Percentiles rank a stretch among this genome's conserved stretches.
Evolutionary conservation across 2,329 filamentous ascomycete genomes (phyloP).

Genomic region (Arthrinium phaeospermum): DNA sequence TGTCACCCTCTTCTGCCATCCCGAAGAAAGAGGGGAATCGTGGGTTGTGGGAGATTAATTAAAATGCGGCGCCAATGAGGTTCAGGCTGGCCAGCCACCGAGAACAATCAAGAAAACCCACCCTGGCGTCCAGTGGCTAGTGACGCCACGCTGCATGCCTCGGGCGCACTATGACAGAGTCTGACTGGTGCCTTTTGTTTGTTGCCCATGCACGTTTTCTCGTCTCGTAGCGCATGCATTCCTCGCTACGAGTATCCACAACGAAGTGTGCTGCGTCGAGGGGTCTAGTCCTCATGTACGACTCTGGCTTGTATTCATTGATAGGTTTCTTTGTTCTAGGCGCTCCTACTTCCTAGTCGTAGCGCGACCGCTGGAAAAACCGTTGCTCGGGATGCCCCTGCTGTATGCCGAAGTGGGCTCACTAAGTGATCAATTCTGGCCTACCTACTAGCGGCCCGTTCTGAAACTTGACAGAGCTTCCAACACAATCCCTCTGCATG

Average conservation of each 20-base stretch:
- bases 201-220: neutral
- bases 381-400: neutral
- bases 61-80: neutral
- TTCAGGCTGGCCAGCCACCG: conserved; percentile 1
- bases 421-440: neutral
- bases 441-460: neutral
- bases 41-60: neutral
- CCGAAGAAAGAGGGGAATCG: neutral
- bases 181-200: neutral
- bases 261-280: neutral
- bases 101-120: conserved; percentile 1
- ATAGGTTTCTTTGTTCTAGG: too few species aligned
- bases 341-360: neutral
- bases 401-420: neutral
- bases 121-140: conserved; percentile 8
- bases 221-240: neutral
- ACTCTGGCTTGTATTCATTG: too few species aligned
- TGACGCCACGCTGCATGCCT: conserved; percentile 9
- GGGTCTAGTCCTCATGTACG: neutral
- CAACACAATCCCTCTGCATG: neutral
- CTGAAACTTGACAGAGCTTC: conserved; percentile 7
- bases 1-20: neutral
- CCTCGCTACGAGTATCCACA: neutral
- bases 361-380: conserved; percentile 4
- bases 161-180: conserved; percentile 10